phyloP scores from a whole-genome alignment of 1,139 yeast species.

The Nakaseomyces delphensis region DNA sequence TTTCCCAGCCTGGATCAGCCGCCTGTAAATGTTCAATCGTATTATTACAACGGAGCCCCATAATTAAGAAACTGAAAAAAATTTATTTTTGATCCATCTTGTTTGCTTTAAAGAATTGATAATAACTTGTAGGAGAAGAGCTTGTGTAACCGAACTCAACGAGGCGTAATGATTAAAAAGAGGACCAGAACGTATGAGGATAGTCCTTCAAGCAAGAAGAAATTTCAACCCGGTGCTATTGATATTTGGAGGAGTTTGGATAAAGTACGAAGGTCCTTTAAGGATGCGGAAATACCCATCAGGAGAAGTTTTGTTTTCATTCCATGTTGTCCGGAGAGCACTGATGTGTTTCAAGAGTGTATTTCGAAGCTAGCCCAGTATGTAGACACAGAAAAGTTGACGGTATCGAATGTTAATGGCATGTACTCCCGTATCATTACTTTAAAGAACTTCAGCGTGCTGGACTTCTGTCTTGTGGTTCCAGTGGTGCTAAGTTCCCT shows the following conservation, averaged over 20 bases:
- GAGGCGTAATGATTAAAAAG: neutral
- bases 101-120: too few species aligned
- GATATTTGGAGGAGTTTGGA: conserved; percentile 22
- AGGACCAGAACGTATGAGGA: neutral
- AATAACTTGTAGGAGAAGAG: neutral
- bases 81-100: too few species aligned
- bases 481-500: conserved; percentile 16
- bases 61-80: too few species aligned
- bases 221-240: neutral
- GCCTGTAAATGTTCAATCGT: too few species aligned
- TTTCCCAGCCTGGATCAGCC: too few species aligned
- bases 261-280: conserved; percentile 14
- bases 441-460: conserved; percentile 16
- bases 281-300: conserved; percentile 12
- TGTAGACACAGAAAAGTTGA: conserved; percentile 14
- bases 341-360: conserved; percentile 10
- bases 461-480: conserved; percentile 23
- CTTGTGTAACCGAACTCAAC: too few species aligned
- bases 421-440: conserved; percentile 7
- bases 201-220: neutral
- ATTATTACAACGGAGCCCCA: too few species aligned
- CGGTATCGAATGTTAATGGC: conserved; percentile 5
- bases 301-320: conserved; percentile 20
- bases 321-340: conserved; percentile 6
- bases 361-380: conserved; percentile 15